Evolutionary conservation across 441 rosid species (phyloP).

Genomic region (Erysimum pusillum): DNA sequence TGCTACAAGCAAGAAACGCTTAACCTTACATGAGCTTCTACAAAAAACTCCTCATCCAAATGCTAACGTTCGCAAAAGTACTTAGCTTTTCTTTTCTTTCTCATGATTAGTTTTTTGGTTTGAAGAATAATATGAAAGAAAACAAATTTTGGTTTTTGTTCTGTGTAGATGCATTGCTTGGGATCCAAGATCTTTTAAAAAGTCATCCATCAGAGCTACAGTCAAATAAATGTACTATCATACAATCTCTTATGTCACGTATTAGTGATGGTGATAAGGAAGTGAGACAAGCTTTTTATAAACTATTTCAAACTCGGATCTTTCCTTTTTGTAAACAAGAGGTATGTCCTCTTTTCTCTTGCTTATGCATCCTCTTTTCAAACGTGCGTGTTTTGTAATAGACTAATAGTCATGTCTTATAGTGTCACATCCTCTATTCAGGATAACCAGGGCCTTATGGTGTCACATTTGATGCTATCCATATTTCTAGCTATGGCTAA

Average conservation of each 20-base stretch:
- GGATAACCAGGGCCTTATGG: slow-evolving; percentile 79
- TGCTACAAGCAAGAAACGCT: slow-evolving; percentile 92
- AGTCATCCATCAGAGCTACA: slow-evolving; percentile 75
- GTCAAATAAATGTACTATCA: slow-evolving; percentile 60
- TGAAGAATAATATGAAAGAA: background rate
- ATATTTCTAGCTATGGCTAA: slow-evolving; percentile 86
- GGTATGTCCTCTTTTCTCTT: slow-evolving; percentile 58
- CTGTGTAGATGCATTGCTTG: slow-evolving; percentile 78
- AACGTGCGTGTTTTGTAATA: no score
- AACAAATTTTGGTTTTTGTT: background rate
- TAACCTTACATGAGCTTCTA: slow-evolving; percentile 88
- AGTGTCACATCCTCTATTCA: no score
- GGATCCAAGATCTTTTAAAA: slow-evolving; percentile 72
- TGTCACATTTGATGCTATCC: slow-evolving; percentile 81
- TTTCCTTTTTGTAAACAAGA: slow-evolving; percentile 73
- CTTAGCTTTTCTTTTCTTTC: background rate
- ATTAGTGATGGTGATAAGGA: slow-evolving; percentile 70
- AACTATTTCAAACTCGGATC: slow-evolving; percentile 65
- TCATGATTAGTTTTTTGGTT: slow-evolving; percentile 3
- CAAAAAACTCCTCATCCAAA: slow-evolving; percentile 85
- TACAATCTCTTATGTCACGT: slow-evolving; percentile 76
- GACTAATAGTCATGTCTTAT: no score
- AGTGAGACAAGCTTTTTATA: slow-evolving; percentile 72
- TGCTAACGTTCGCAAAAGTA: slow-evolving; percentile 85
- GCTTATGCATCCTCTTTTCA: no score